Base-by-base conservation (phyloP, 1,284 basidiomycete genomes). In the Apiotrichum gracile region DNA sequence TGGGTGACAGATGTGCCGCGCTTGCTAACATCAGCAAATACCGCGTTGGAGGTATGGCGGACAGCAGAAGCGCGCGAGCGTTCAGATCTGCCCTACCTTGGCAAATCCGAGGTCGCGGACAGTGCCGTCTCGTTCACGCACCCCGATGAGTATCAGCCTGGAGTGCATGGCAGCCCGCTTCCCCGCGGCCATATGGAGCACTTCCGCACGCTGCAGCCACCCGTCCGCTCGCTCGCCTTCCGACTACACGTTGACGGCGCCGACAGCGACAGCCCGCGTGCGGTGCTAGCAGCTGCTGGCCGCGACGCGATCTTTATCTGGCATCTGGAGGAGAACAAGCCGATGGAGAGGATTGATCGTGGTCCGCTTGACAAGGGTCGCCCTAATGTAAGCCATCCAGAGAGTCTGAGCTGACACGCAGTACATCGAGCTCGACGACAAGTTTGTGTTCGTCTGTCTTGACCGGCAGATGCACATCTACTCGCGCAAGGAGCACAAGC, bases 361-460 rank as follows among this genome's bases (percentile, higher is more conserved):
- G 50, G 51, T 2, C 24, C 22, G 3, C 48, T 49, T 16, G 61
- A 66, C 22, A 49, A 33, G 27, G 52, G 52, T 5, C 24, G 48
- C 9, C 55, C 59, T 0, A 61, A 61, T 35, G 65, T 66, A 31
- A 57, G 68, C 53, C 9, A 17, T 34, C 17, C 14, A 5, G n/a
- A 12, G 8, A 16, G 6, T 7, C 9, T 22, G 8, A 13, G 34
- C 55, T 64, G 45, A 58, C 54, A 10, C 26, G 16, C 54, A 73
- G 70, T 74, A 74, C 50, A 63, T 74, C 41, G 73, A 74, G 44
- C 63, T 74, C 37, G 73, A 74, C 54, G 70, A 74, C 47, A 59
- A 70, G 17, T 66, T 54, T 52, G 55, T 73, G 27, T 74, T 71
- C 49, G 29, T 73, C 43, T 73, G 71, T 49, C 51, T 54, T 16